These are phyloP conservation scores for Rutstroemia sp. DNA, from an alignment of 2,329 filamentous ascomycete species.

Conservation along the genomic window DNA sequence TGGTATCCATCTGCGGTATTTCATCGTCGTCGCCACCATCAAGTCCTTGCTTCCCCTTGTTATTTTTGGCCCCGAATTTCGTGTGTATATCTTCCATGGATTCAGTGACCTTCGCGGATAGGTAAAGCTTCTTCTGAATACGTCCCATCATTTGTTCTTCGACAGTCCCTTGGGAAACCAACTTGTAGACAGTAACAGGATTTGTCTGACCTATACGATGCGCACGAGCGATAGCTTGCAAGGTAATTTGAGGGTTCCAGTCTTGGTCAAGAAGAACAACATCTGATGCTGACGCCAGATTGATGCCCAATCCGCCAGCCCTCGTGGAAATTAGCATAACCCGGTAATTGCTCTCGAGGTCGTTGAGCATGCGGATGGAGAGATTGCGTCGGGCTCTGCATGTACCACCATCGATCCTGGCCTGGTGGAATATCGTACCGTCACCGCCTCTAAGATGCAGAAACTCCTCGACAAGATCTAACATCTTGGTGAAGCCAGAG, in stretches of 20 bases:
- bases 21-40: constrained; percentile 32
- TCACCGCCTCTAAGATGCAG: constrained; percentile 40
- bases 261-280: constrained; percentile 97
- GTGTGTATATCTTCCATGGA: constrained; percentile 47
- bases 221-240: constrained; percentile 86
- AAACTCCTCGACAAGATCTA: constrained; percentile 90
- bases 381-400: constrained; percentile 82
- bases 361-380: constrained; percentile 90
- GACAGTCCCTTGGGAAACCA: constrained; percentile 79
- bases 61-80: constrained; percentile 24
- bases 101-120: constrained; percentile 53
- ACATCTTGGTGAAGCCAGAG: constrained; percentile 84
- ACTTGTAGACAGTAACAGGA: constrained; percentile 89
- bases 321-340: constrained; percentile 89
- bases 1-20: constrained; percentile 43
- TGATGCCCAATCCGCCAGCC: constrained; percentile 93
- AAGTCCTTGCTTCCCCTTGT: constrained; percentile 23
- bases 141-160: constrained; percentile 73
- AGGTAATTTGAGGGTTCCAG: constrained; percentile 95
- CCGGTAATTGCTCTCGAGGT: constrained; percentile 70
- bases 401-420: constrained; percentile 77
- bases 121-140: constrained; percentile 49
- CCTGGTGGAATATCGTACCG: constrained; percentile 62
- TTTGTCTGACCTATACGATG: constrained; percentile 95
- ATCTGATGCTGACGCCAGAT: constrained; percentile 90